These are phyloP conservation scores for Mucor mucedo DNA, from an alignment of 371 early-diverging fungal species.

Conservation along the genomic window DNA sequence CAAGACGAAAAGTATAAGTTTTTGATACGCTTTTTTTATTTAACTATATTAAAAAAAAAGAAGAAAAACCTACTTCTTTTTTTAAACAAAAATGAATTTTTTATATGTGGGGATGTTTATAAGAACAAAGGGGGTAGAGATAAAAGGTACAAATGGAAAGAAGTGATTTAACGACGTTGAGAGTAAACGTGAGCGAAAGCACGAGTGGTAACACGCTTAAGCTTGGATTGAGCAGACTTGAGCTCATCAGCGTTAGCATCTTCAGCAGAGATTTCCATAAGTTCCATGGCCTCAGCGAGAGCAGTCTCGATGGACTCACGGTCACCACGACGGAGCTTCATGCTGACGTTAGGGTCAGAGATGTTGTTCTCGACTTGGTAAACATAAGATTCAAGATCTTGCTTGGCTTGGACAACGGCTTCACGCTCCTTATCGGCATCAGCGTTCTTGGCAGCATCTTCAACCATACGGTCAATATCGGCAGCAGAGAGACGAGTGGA, in stretches of 20 bases:
- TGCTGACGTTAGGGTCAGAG: slow-evolving; percentile 78
- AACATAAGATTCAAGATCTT: slow-evolving; percentile 87
- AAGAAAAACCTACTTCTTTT: neutral
- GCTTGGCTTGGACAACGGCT: slow-evolving; percentile 82
- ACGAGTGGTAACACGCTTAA: slow-evolving; percentile 83
- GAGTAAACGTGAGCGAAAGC: slow-evolving; percentile 74
- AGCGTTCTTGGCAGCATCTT: slow-evolving; percentile 88
- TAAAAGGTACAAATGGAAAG: neutral
- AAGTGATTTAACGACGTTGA: slow-evolving; percentile 46
- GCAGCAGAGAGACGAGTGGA: slow-evolving; percentile 87
- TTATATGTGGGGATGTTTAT: neutral
- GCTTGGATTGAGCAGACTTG: slow-evolving; percentile 84
- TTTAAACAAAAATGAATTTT: slow-evolving; percentile 3
- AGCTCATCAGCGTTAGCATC: slow-evolving; percentile 86
- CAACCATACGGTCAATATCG: slow-evolving; percentile 91
- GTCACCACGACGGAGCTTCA: slow-evolving; percentile 81
- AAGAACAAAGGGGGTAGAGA: slow-evolving; percentile 2
- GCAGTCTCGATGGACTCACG: slow-evolving; percentile 87
- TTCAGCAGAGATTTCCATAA: slow-evolving; percentile 78
- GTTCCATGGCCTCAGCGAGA: slow-evolving; percentile 85
- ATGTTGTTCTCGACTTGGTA: slow-evolving; percentile 87
- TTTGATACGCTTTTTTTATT: neutral
- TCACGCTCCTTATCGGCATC: slow-evolving; percentile 84
- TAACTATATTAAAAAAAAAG: slow-evolving; percentile 2
- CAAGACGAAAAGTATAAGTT: neutral